Percentiles rank a stretch among this genome's conserved stretches.
phyloP scores from a whole-genome alignment of 1,139 yeast genomes.

The Hansenula sp. region DNA sequence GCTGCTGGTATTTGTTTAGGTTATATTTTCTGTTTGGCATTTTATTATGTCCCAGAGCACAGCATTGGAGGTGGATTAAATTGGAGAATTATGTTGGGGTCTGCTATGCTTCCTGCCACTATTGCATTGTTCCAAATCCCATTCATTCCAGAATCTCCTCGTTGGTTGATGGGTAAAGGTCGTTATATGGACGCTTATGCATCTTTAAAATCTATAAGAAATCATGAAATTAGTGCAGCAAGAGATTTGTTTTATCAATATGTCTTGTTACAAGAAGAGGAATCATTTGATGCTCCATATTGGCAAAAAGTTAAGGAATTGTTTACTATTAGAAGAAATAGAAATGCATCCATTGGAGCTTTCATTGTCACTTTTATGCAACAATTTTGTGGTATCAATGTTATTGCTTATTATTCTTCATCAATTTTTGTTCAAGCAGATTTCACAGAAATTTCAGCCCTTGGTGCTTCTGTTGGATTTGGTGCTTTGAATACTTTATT shows the following conservation, averaged over 20 bases:
- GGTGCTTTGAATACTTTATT: conserved; percentile 75
- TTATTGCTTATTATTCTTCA: conserved; percentile 73
- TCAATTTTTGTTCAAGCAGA: conserved; percentile 65
- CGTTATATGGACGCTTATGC: conserved; percentile 51
- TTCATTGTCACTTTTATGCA: conserved; percentile 84
- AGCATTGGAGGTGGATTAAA: conserved; percentile 47
- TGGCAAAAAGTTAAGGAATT: conserved; percentile 44
- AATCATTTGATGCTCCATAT: conserved; percentile 47
- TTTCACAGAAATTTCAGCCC: conserved; percentile 50
- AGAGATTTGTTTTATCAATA: conserved; percentile 68
- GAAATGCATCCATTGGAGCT: conserved; percentile 78
- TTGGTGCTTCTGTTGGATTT: conserved; percentile 78
- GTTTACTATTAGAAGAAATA: conserved; percentile 65
- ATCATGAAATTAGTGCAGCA: conserved; percentile 55
- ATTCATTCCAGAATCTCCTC: conserved; percentile 67
- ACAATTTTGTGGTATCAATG: conserved; percentile 85
- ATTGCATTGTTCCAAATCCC: conserved; percentile 59
- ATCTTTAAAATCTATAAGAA: conserved; percentile 43
- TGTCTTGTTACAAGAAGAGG: conserved; percentile 58
- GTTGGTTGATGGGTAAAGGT: conserved; percentile 67
- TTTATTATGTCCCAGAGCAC: conserved; percentile 36
- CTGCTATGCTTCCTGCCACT: conserved; percentile 66
- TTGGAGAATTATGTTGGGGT: conserved; percentile 77
- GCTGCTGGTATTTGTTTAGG: conserved; percentile 83
- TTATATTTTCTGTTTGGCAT: conserved; percentile 61